Base-by-base conservation (phyloP, 129 eudicot species). In the Tagetes erecta region DNA sequence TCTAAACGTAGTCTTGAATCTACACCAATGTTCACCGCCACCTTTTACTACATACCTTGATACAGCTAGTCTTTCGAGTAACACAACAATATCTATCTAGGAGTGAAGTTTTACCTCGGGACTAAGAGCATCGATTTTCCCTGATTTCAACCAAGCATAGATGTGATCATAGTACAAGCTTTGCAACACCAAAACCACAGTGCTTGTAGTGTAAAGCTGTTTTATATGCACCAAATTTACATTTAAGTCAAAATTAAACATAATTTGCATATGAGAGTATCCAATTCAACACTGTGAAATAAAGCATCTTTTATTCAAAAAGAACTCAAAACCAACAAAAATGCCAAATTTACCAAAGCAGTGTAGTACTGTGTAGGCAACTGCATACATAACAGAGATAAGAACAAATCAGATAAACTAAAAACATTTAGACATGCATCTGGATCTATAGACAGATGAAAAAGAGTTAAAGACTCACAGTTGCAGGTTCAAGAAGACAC, bases 301-400 rank as follows among this genome's bases (percentile, higher is more conserved):
- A 13, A 34, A n/a, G 35, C 49, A 35, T 62, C 35, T 55, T 55
- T 12, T 3, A 13, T 4, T 44, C n/a, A 9, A 47, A 11, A 12
- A 64, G 14, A 70, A 36, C 5, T 10, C 58, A 41, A 36, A 50
- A 4, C 41, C 35, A 41, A 5, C 55, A 20, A 63, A 51, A 10
- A 9, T 64, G 44, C 27, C 37, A 62, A 4, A 14, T 62, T 62
- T 74, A 90, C 92, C 90, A 83, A 0, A 49, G 93, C 96, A 45
- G 96, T 90, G 81, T 90, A 90, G 64, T 70, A 85, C 71, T 90
- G 96, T 72, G 93, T 90, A 6, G 96, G 96, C 83, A 90, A 62
- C 96, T 90, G 96, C 87, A 79, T 42, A 63, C 66, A 40, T 62
- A 56, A 72, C 5, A 11, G 44, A 44, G 3, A 44, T 33, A 30